Conservation (phyloP, 1,284 basidiomycete species). For the Ustilago shanxiensis region DNA sequence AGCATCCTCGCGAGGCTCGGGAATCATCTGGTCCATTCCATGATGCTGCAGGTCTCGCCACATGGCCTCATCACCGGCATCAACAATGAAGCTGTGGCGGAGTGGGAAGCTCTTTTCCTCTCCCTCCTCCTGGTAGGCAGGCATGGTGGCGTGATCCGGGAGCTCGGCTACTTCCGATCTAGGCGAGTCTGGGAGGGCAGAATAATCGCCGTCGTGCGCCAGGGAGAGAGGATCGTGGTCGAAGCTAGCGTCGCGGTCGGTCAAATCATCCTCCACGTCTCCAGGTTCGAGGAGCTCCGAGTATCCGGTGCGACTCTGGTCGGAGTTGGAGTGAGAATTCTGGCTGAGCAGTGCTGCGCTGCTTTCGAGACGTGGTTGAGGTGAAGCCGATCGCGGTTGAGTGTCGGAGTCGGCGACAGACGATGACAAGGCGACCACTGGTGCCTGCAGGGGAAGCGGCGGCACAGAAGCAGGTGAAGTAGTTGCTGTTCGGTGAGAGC, state of each 20-base stretch:
- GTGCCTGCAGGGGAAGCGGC: background rate
- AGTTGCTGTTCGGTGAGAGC: constrained; percentile 11
- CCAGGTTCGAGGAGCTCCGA: constrained; percentile 29
- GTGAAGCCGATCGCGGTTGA: constrained; percentile 19
- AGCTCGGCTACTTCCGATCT: constrained; percentile 1
- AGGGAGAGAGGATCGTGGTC: constrained; percentile 16
- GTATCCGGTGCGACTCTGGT: constrained; percentile 33
- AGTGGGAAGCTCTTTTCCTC: constrained; percentile 10
- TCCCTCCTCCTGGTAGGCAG: background rate
- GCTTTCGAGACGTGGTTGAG: constrained; percentile 16
- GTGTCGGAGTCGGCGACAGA: constrained; percentile 9
- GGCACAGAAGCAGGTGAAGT: constrained; percentile 2
- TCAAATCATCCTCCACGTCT: constrained; percentile 20
- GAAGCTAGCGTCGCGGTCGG: constrained; percentile 20
- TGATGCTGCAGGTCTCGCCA: constrained; percentile 42
- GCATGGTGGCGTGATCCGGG: background rate
- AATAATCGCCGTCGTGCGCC: constrained; percentile 35
- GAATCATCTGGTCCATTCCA: constrained; percentile 18
- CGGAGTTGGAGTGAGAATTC: constrained; percentile 1
- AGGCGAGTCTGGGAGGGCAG: constrained; percentile 35
- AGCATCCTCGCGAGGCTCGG: constrained; percentile 21
- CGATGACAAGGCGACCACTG: background rate
- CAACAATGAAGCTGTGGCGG: constrained; percentile 35
- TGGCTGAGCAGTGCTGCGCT: constrained; percentile 16
- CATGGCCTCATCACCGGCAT: constrained; percentile 38